Base-by-base conservation (phyloP, 768 basidiomycete genomes). In the Termitomyces sp. region DNA sequence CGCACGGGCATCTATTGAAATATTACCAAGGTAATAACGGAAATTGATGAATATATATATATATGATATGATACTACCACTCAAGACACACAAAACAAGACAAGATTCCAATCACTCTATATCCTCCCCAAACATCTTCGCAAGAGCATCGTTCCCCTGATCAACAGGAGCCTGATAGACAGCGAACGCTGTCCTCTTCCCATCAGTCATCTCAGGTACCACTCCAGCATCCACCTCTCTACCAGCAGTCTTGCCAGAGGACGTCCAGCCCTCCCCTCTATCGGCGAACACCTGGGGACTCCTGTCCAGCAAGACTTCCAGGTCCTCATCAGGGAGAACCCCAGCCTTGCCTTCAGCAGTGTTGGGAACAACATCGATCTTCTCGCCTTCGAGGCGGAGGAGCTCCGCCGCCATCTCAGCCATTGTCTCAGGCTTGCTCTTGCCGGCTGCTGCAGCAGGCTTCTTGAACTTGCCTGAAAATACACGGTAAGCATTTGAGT, bases 331-430 rank as follows among this genome's bases (percentile, higher is more conserved):
- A 63, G 87, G 89, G 67, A 99, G 79, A 54, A 98, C 86, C 38
- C 84, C 84, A 49, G 80, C 77, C 70, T 88, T 88, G 40, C 86
- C 89, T 64, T 83, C 84, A 24, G 82, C 85, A 18, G 87, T 91
- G 67, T 86, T 82, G 2, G 86, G 86, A 18, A 94, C 92, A 12
- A 98, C 88, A 56, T 92, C 85, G 60, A 98, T 92, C 70, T 94
- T 88, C 75, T 98, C 93, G 16, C 90, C 90, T 69, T 96, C 94
- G 3, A 96, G 83, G 39, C 80, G 80, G 24, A 96, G 79, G 45
- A 97, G 75, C 20, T 86, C 81, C 20, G 90, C 84, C 0, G 93
- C 91, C 81, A 94, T 85, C 68, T 95, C 92, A 0, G 89, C 87
- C 68, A 91, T 85, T 2, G 83, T 88, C 73, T 89, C 85, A 1